These are phyloP conservation scores for Magnolia sinica DNA, from an alignment of 164 flowering plant genomes.

Conservation along the genomic window DNA sequence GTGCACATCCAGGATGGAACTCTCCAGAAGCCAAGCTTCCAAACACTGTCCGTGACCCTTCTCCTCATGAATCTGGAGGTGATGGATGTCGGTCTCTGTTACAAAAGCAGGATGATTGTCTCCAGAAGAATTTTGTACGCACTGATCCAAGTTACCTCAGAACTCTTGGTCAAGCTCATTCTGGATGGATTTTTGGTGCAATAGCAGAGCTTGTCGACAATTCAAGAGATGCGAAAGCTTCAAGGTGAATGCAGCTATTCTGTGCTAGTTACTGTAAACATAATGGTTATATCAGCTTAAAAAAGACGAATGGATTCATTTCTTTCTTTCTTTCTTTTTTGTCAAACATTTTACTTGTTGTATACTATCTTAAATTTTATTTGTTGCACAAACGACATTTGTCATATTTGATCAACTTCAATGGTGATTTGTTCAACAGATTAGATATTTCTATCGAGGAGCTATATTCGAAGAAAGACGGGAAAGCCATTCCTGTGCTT, in stretches of 20 bases:
- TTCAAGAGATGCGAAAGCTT: constrained; percentile 60
- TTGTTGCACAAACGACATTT: not conserved
- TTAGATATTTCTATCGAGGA: constrained; percentile 37
- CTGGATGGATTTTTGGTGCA: constrained; percentile 66
- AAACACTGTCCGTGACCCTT: not conserved
- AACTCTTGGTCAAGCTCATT: constrained; percentile 50
- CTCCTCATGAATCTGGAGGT: not conserved
- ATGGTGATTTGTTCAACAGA: constrained; percentile 22
- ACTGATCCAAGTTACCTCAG: constrained; percentile 43
- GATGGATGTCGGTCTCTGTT: not conserved
- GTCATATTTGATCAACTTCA: not conserved
- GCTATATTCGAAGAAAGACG: constrained; percentile 29
- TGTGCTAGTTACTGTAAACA: not conserved
- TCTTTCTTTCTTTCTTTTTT: not conserved
- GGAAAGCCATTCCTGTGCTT: constrained; percentile 43
- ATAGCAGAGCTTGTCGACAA: constrained; percentile 67
- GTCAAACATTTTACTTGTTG: not conserved
- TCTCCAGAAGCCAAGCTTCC: not conserved
- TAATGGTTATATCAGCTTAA: not conserved
- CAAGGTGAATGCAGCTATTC: constrained; percentile 21
- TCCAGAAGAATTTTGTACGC: constrained; percentile 8
- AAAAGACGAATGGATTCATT: not conserved
- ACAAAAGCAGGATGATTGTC: not conserved
- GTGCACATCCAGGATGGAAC: not conserved
- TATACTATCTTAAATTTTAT: not conserved